Conservation (phyloP, 257 asterid genomes). For the Nyctanthes arbortristis region DNA sequence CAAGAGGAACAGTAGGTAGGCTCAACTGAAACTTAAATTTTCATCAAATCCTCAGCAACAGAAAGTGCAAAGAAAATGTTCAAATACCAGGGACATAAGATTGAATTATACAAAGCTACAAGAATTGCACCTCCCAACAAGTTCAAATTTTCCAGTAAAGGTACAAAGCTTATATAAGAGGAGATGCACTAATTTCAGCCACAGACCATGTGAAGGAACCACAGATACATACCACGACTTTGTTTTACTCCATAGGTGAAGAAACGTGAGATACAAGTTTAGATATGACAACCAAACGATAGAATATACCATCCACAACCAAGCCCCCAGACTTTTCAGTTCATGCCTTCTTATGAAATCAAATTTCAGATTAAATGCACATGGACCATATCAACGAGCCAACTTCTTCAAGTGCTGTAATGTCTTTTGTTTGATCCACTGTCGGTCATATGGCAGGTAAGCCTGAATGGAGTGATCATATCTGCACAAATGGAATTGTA, state of each 20-base stretch:
- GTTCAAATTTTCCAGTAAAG: too few species aligned
- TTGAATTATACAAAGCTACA: too few species aligned
- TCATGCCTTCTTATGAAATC: slow-evolving; percentile 19
- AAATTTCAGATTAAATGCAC: slow-evolving; percentile 20
- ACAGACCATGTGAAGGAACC: not conserved
- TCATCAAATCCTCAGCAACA: too few species aligned
- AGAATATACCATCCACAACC: not conserved
- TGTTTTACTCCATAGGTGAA: not conserved
- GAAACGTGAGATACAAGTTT: slow-evolving; percentile 7
- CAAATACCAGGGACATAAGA: too few species aligned
- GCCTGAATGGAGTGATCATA: slow-evolving; percentile 90
- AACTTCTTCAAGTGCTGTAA: slow-evolving; percentile 75
- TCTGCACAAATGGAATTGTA: slow-evolving; percentile 45
- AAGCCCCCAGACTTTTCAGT: not conserved
- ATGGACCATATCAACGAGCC: slow-evolving; percentile 43
- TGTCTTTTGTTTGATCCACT: slow-evolving; percentile 81
- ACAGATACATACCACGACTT: not conserved
- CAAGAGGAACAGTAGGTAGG: too few species aligned
- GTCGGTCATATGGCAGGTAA: slow-evolving; percentile 81
- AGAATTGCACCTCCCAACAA: too few species aligned
- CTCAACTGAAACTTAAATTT: too few species aligned
- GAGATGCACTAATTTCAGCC: not conserved
- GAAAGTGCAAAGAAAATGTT: too few species aligned
- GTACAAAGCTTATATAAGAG: not conserved
- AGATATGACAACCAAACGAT: not conserved